Conservation (phyloP, 768 basidiomycete genomes). For the Pleurotus pulmonarius region DNA sequence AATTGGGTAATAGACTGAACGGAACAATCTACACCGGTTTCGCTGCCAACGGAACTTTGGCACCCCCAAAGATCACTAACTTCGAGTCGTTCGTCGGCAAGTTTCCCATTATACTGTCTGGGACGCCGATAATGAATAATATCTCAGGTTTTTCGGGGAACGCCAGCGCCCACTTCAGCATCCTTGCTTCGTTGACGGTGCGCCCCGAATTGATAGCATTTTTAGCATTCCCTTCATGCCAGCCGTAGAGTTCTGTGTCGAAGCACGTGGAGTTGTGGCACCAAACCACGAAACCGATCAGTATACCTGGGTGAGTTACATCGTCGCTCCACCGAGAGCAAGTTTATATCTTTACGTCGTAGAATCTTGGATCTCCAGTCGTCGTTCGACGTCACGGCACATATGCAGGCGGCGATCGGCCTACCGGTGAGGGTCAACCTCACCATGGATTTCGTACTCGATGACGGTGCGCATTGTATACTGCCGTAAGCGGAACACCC, state of each 20-base stretch:
- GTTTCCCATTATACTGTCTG: too few species aligned
- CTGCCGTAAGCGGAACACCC: not conserved
- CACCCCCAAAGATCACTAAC: not conserved
- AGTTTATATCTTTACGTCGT: not conserved
- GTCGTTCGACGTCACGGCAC: not conserved
- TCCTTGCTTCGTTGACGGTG: not conserved
- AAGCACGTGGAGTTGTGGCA: not conserved
- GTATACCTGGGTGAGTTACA: not conserved
- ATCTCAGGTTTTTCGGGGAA: conserved; percentile 2
- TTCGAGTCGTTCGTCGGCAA: not conserved
- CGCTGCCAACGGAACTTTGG: not conserved
- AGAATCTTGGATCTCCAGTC: not conserved
- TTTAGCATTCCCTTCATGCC: not conserved
- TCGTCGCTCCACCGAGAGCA: not conserved
- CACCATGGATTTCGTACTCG: not conserved
- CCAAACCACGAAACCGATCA: not conserved
- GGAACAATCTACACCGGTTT: not conserved
- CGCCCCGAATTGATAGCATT: not conserved
- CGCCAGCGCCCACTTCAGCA: not conserved
- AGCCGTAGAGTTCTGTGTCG: not conserved
- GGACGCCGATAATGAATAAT: too few species aligned
- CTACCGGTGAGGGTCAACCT: not conserved
- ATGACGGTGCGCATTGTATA: not conserved
- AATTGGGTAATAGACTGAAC: not conserved
- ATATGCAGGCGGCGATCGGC: not conserved